Percentiles rank a stretch among this genome's conserved stretches.
These are phyloP conservation scores for Bombardia bombarda DNA, from an alignment of 495 filamentous ascomycete species.

Conservation along the genomic window DNA sequence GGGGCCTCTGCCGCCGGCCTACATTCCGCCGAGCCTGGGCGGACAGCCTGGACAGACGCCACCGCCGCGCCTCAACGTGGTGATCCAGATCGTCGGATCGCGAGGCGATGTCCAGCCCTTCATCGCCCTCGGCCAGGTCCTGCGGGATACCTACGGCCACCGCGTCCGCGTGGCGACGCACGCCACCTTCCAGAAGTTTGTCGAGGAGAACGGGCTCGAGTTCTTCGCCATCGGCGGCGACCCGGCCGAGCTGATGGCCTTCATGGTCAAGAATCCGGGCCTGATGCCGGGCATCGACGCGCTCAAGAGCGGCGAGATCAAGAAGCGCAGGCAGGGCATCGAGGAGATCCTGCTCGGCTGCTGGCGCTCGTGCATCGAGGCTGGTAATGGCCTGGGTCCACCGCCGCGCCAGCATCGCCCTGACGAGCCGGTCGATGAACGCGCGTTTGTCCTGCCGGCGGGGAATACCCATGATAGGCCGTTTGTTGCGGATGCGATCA, in stretches of 20 bases:
- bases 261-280: conserved; percentile 75
- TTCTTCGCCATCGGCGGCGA: conserved; percentile 69
- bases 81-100: conserved; percentile 72
- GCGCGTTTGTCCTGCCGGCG: conserved; percentile 9
- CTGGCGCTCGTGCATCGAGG: conserved; percentile 54
- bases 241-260: conserved; percentile 68
- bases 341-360: conserved; percentile 54
- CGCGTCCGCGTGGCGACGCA: conserved; percentile 64
- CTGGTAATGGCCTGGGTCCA: conserved; percentile 27
- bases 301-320: conserved; percentile 58
- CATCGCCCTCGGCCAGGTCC: conserved; percentile 58
- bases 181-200: conserved; percentile 57
- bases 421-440: conserved; percentile 14
- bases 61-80: conserved; percentile 56
- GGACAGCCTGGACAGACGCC: conserved; percentile 51
- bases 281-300: conserved; percentile 59
- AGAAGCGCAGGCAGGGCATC: conserved; percentile 50
- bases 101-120: conserved; percentile 75
- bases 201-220: conserved; percentile 57
- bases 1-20: conserved; percentile 42
- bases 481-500: conserved; percentile 66
- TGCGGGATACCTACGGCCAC: conserved; percentile 62
- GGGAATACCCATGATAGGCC: conserved; percentile 24
- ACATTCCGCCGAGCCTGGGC: conserved; percentile 54
- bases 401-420: conserved; percentile 8